These are phyloP conservation scores for Eutypella sp. DNA, from an alignment of 2,329 filamentous ascomycete genomes.

Conservation along the genomic window DNA sequence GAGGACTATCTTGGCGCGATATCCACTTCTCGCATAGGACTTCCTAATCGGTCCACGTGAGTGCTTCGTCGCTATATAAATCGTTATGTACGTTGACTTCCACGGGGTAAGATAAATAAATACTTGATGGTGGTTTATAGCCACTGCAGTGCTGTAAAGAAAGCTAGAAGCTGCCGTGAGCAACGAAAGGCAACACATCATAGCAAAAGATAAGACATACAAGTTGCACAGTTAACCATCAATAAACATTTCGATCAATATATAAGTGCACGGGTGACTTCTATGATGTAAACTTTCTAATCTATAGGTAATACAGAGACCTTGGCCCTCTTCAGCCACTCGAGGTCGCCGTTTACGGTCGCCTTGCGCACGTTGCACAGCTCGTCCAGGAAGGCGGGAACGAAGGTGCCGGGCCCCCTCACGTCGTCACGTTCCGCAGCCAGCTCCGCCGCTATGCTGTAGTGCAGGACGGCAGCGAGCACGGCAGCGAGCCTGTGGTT, in stretches of 20 bases:
- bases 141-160: too few relatives aligned
- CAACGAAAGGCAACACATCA: too few relatives aligned
- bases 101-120: too few relatives aligned
- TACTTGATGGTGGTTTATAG: too few relatives aligned
- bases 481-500: conserved; percentile 63
- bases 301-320: conserved; percentile 34
- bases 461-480: conserved; percentile 69
- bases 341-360: conserved; percentile 40
- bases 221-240: too few relatives aligned
- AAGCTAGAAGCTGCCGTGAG: too few relatives aligned
- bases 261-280: too few relatives aligned
- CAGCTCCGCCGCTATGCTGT: conserved; percentile 67
- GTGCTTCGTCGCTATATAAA: too few relatives aligned
- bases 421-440: conserved; percentile 62
- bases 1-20: too few relatives aligned
- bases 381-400: conserved; percentile 79
- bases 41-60: neutral
- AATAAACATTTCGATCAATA: neutral
- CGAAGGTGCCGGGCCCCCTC: conserved; percentile 78
- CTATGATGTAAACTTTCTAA: too few relatives aligned
- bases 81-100: neutral
- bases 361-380: conserved; percentile 46
- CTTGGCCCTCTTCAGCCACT: conserved; percentile 50
- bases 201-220: too few relatives aligned
- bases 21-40: neutral